Evolutionary conservation across 2,329 filamentous ascomycete species (phyloP).

Genomic region (Pseudogymnoascus sp.): DNA sequence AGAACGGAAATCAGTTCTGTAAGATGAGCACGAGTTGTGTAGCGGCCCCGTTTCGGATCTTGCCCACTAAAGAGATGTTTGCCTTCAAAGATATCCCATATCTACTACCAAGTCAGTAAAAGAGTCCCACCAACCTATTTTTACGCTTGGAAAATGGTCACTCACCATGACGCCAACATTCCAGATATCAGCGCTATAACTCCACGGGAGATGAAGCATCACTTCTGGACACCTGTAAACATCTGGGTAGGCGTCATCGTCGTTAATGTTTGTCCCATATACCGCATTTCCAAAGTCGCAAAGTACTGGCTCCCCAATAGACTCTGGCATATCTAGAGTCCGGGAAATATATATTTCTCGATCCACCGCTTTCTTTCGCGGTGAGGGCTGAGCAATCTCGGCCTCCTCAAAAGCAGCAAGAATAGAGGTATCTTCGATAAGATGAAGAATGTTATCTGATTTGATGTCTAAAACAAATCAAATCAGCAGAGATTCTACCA

Average conservation of each 20-base stretch:
- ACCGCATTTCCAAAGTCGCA: constrained; percentile 43
- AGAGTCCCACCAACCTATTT: constrained; percentile 1
- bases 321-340: constrained; percentile 29
- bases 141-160: neutral
- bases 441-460: constrained; percentile 39
- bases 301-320: constrained; percentile 30
- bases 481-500: constrained; percentile 11
- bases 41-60: constrained; percentile 13
- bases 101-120: constrained; percentile 11
- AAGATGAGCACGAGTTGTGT: constrained; percentile 17
- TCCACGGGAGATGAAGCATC: constrained; percentile 30
- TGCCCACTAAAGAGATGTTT: constrained; percentile 15
- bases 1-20: constrained; percentile 18
- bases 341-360: constrained; percentile 36
- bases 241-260: constrained; percentile 32
- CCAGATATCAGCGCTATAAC: constrained; percentile 22
- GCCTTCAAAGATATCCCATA: constrained; percentile 18
- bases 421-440: constrained; percentile 29
- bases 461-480: constrained; percentile 32
- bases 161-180: constrained; percentile 20
- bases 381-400: constrained; percentile 32
- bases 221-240: constrained; percentile 37
- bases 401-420: constrained; percentile 32
- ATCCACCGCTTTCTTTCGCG: constrained; percentile 34
- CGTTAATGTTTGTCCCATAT: constrained; percentile 28